Percentiles rank a stretch among this genome's conserved stretches.
Conservation (phyloP, 2,329 filamentous ascomycete species). For the Paraphaeosphaeria minitans region DNA sequence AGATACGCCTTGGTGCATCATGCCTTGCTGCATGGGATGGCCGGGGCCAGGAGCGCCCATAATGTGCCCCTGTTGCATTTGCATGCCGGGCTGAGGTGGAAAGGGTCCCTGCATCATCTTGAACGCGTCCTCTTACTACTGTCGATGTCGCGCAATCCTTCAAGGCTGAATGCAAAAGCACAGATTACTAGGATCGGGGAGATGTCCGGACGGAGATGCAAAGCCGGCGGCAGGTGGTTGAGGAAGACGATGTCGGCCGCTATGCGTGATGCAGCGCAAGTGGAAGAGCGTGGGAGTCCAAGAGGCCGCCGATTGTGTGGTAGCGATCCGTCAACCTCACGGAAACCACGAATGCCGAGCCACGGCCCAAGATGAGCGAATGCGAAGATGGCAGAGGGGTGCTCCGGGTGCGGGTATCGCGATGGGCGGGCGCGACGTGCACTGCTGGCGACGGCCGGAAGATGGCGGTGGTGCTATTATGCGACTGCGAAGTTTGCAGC, state of each 20-base stretch:
- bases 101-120: conserved; percentile 76
- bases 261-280: conserved; percentile 26
- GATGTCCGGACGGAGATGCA: not conserved
- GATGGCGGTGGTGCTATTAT: conserved; percentile 33
- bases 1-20: conserved; percentile 75
- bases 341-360: not conserved
- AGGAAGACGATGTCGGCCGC: conserved; percentile 17
- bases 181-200: not conserved
- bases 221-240: conserved; percentile 5
- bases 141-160: conserved; percentile 19
- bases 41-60: conserved; percentile 71
- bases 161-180: conserved; percentile 12
- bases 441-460: conserved; percentile 25
- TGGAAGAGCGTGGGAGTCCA: conserved; percentile 5
- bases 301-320: not conserved
- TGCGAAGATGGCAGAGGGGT: conserved; percentile 14
- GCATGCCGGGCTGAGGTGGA: conserved; percentile 73
- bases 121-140: conserved; percentile 19
- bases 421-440: conserved; percentile 25
- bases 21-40: conserved; percentile 71
- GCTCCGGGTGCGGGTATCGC: conserved; percentile 26
- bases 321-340: not conserved
- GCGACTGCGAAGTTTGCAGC: conserved; percentile 21
- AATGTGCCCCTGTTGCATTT: conserved; percentile 67
- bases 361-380: not conserved